Evolutionary conservation across 305 asterid genomes (phyloP).

Genomic region (Galium porrigens): DNA sequence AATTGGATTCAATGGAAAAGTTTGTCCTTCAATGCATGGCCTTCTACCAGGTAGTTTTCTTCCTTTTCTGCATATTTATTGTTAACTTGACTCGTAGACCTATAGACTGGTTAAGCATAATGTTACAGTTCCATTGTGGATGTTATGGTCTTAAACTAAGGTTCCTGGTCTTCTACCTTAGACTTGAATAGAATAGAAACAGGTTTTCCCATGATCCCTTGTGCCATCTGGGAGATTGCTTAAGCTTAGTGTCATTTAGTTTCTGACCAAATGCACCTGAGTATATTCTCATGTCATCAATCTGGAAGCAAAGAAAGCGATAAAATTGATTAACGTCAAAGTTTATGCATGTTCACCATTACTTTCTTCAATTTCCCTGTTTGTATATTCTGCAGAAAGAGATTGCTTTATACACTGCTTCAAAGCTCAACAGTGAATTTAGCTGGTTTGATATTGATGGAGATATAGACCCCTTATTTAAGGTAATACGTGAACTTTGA

Average conservation of each 20-base stretch:
- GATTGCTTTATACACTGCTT: slow-evolving; percentile 84
- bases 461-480: slow-evolving; percentile 92
- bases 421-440: slow-evolving; percentile 86
- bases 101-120: neutral
- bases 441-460: slow-evolving; percentile 97
- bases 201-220: neutral
- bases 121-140: neutral
- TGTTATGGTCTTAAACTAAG: neutral
- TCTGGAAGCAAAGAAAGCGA: neutral
- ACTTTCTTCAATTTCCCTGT: neutral
- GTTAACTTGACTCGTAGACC: neutral
- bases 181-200: neutral
- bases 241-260: neutral
- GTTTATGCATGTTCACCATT: neutral
- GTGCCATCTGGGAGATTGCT: neutral
- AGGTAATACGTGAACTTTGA: slow-evolving; percentile 35
- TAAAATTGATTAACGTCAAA: neutral
- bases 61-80: neutral
- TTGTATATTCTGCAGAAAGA: slow-evolving; percentile 62
- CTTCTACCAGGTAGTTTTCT: slow-evolving; percentile 68
- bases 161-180: slow-evolving; percentile 3
- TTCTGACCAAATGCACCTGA: neutral
- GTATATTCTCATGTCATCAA: neutral
- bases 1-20: slow-evolving; percentile 89
- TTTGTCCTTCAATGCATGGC: slow-evolving; percentile 93